Evolutionary conservation across 176 grass and related monocot species (phyloP), one percentile per base, ranked within the genome.

Genomic region (Musa troglodytarum): DNA sequence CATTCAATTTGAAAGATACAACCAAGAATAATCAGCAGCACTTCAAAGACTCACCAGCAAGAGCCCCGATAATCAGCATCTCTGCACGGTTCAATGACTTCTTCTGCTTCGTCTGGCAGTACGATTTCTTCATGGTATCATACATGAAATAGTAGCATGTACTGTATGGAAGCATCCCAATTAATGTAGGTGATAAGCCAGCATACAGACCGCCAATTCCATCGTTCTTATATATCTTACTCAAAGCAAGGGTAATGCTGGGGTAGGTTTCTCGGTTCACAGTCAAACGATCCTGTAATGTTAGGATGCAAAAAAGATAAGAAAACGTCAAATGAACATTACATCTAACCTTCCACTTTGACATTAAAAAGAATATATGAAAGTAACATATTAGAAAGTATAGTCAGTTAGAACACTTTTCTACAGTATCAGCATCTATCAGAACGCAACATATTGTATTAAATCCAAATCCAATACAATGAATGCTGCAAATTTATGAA

Each of bases 141-240:
- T 91, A 98, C 90, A 97, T 87, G 90, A 89, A 98, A 68, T 98
- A 98, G 84, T 89, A 93, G 83, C 88, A 93, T 15, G 94, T 97
- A 69, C 90, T 93, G 79, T 91, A 98, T 43, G 94, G 94, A 73
- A 97, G 90, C 80, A 97, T 97, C 68, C 90, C 90, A 2, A 81
- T 79, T 12, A 93, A 74, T 19, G 90, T 97, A 49, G 94, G 94
- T 25, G 63, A 87, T 55, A 93, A 86, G 23, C 90, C 94, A 12
- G 90, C 82, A 65, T 97, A 97, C 26, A 93, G 85, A 50, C 94
- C 90, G 9, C 67, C 50, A 25, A 93, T 77, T 26, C 94, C 90
- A 34, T 88, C 80, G 2, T 78, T 65, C 10, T 58, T 66, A 50
- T 89, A 88, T 20, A 93, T 93, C 73, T 87, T 87, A 53, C n/a